A percentile compares a stretch with the other conserved stretches of the same genome.
These are phyloP conservation scores for Onygenales sp. DNA, from an alignment of 2,329 filamentous ascomycete genomes.

Conservation along the genomic window DNA sequence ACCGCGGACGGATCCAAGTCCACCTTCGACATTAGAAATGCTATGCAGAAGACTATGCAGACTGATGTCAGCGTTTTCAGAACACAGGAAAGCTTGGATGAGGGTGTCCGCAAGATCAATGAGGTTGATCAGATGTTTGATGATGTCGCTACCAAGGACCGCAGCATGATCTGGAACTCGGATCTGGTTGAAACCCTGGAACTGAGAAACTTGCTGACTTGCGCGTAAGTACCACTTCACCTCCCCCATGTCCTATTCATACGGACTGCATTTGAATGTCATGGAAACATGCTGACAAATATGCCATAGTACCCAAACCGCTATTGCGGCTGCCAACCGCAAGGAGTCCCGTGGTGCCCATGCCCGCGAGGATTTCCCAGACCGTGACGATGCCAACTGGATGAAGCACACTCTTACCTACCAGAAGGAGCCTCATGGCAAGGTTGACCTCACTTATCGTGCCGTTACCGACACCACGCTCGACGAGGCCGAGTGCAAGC, in stretches of 20 bases:
- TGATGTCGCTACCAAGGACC: slow-evolving; percentile 90
- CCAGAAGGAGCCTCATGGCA: slow-evolving; percentile 86
- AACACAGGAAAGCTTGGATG: slow-evolving; percentile 84
- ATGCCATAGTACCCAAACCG: slow-evolving; percentile 67
- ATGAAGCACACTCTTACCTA: slow-evolving; percentile 98
- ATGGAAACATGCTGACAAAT: slow-evolving; percentile 7
- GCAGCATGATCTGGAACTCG: slow-evolving; percentile 99
- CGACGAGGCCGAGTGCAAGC: slow-evolving; percentile 92
- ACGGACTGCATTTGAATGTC: no score
- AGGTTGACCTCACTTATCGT: slow-evolving; percentile 80
- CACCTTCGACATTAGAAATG: slow-evolving; percentile 77
- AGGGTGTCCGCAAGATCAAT: slow-evolving; percentile 81
- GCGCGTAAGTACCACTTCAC: slow-evolving; percentile 60
- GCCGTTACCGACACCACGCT: slow-evolving; percentile 72
- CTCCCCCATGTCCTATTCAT: not conserved
- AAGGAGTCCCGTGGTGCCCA: slow-evolving; percentile 97
- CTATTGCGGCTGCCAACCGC: slow-evolving; percentile 77
- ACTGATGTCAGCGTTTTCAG: slow-evolving; percentile 94
- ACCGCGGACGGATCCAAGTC: slow-evolving; percentile 75
- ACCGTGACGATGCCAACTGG: slow-evolving; percentile 92
- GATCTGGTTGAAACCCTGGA: slow-evolving; percentile 95
- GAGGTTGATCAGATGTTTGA: slow-evolving; percentile 72
- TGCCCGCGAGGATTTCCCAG: slow-evolving; percentile 91
- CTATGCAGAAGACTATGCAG: slow-evolving; percentile 99
- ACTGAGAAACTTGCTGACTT: slow-evolving; percentile 88